Evolutionary conservation across 495 filamentous ascomycete genomes (phyloP).

Genomic region (Trichocladium uniseriatum): DNA sequence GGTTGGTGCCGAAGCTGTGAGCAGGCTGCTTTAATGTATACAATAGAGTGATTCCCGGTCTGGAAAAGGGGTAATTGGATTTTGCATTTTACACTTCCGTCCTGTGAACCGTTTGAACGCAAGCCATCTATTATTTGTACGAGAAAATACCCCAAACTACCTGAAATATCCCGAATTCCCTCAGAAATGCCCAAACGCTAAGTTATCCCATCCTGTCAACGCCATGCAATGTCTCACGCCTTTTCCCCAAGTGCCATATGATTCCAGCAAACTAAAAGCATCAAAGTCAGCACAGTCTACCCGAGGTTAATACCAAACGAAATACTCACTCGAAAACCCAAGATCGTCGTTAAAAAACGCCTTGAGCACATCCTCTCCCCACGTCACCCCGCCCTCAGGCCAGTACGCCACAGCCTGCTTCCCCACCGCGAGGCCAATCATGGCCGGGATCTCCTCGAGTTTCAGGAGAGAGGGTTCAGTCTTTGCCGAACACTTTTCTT

Average conservation of each 20-base stretch:
- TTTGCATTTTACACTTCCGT: too few relatives aligned
- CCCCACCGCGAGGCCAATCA: slow-evolving; percentile 59
- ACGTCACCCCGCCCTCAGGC: slow-evolving; percentile 37
- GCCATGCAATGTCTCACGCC: slow-evolving; percentile 3
- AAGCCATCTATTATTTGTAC: too few relatives aligned
- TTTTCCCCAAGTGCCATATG: slow-evolving; percentile 42
- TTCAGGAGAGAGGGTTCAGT: slow-evolving; percentile 36
- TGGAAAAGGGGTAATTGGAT: too few relatives aligned
- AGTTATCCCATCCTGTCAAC: slow-evolving; percentile 1
- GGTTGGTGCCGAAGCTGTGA: slow-evolving; percentile 39
- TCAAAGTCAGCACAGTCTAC: slow-evolving; percentile 9
- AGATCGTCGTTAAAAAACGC: slow-evolving; percentile 58
- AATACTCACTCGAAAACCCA: slow-evolving; percentile 45
- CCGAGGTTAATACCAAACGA: background rate
- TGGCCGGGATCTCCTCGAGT: slow-evolving; percentile 45
- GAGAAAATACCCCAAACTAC: too few relatives aligned
- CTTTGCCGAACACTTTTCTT: slow-evolving; percentile 26
- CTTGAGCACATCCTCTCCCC: slow-evolving; percentile 50
- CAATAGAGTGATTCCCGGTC: too few relatives aligned
- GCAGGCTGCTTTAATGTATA: background rate
- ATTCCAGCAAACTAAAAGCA: slow-evolving; percentile 44
- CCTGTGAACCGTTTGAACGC: too few relatives aligned
- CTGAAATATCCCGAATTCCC: too few relatives aligned
- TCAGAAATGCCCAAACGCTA: too few relatives aligned
- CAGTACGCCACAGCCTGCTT: slow-evolving; percentile 54